Conservation (phyloP, 2,329 filamentous ascomycete species). For the Colletotrichum scovillei region DNA sequence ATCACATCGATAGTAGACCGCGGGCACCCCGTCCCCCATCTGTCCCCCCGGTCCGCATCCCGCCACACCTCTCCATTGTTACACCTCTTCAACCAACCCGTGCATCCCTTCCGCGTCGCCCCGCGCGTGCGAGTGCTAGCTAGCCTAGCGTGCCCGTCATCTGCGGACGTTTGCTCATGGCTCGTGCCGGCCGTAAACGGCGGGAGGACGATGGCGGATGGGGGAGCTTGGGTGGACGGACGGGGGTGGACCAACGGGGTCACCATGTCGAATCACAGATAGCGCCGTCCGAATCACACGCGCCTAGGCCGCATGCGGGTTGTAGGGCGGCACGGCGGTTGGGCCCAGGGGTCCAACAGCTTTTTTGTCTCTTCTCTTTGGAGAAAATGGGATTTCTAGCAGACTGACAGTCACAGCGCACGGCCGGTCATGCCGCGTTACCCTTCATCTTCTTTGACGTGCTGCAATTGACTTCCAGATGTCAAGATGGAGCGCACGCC, state of each 20-base stretch:
- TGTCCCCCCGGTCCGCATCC: conserved; percentile 7
- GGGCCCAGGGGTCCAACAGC: conserved; percentile 21
- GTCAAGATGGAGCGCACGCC: background rate
- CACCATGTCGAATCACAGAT: conserved; percentile 34
- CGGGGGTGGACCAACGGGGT: conserved; percentile 15
- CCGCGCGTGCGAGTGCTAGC: conserved; percentile 12
- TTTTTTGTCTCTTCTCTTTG: background rate
- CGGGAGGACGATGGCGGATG: background rate
- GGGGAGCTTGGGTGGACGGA: background rate
- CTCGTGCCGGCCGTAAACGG: conserved; percentile 33
- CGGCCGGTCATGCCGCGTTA: background rate
- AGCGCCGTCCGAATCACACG: conserved; percentile 35
- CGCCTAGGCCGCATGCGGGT: conserved; percentile 32
- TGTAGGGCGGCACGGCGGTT: conserved; percentile 22
- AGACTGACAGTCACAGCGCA: background rate
- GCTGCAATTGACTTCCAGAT: background rate
- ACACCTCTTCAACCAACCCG: background rate
- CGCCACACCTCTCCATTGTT: conserved; percentile 1
- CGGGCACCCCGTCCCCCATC: background rate
- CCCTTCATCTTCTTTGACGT: background rate
- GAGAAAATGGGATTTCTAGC: background rate
- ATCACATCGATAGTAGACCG: background rate
- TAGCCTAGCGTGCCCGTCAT: conserved; percentile 21
- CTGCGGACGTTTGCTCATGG: conserved; percentile 20
- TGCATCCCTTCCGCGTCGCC: conserved; percentile 16